Base-by-base conservation (phyloP, 1,139 yeast genomes). In the Sugiyamaella pinicola region DNA sequence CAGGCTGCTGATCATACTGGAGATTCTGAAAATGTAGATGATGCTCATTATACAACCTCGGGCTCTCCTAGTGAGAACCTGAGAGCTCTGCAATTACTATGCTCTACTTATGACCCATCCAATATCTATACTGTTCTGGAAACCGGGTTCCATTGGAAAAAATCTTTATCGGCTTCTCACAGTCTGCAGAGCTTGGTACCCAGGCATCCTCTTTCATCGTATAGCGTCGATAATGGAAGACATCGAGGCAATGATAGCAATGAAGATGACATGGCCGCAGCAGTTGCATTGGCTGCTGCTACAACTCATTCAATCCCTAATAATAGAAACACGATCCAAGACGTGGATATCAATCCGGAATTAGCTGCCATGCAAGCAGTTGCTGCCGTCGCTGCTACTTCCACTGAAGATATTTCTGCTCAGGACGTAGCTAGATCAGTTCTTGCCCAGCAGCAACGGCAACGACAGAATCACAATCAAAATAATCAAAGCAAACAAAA, bases 351-450 rank as follows among this genome's bases (percentile, higher is more conserved):
- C 26, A 45, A 37, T 21, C 48, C 48, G 2, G 43, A 46, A 15
- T 8, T 38, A 2, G 35, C 49, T 15, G 49, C 49, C 6, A 31
- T 29, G 34, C 43, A 37, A 26, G 49, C 39, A 12, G 47, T 40
- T n/a, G 47, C 47, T 9, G 40, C 18, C 3, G 40, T 12, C 8
- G 39, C 15, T n/a, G 40, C 34, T 6, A 35, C 39, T 17, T 35
- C 26, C 12, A 19, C 41, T 19, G 49, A n/a, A 10, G 29, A 35
- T 4, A 38, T 39, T 7, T 21, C 48, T 26, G 55, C 43, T 24
- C 52, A 52, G 28, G 55, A 52, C 17, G 55, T 52, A 7, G 55
- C 55, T 19, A 46, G 55, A 28, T 41, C 47, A 4, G 55, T 47
- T 2, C 38, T 52, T 7, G 51, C 46, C 8, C 51, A 47, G 26